Conservation (phyloP, 495 filamentous ascomycete genomes). For the Pseudevernia furfuracea region DNA sequence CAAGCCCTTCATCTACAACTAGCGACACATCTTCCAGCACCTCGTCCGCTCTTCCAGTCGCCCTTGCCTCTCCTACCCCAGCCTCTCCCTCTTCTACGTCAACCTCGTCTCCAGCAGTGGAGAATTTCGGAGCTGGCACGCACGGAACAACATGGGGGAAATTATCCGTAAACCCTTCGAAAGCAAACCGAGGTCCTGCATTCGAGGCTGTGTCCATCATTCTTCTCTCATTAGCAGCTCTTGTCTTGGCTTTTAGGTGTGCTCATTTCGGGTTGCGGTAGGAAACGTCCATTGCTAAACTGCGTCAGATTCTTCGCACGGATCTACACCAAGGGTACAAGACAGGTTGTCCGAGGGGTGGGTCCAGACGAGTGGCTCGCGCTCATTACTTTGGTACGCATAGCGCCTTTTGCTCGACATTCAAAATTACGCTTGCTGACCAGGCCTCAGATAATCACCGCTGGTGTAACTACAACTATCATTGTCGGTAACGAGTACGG, state of each 20-base stretch:
- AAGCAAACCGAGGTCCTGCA: constrained; percentile 18
- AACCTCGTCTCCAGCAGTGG: neutral
- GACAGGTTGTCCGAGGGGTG: constrained; percentile 17
- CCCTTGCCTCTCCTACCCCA: neutral
- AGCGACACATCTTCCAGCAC: neutral
- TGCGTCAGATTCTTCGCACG: constrained; percentile 18
- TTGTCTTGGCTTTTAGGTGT: constrained; percentile 21
- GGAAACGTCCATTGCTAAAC: neutral
- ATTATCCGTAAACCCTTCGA: neutral
- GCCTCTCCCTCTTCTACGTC: neutral
- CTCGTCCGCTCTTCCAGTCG: neutral
- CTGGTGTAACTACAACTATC: constrained; percentile 13
- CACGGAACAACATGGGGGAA: constrained; percentile 18
- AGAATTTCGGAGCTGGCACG: constrained; percentile 16
- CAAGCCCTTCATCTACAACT: neutral
- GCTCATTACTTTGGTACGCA: constrained; percentile 10
- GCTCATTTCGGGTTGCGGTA: neutral
- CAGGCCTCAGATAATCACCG: neutral
- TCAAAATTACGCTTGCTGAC: neutral
- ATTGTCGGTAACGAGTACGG: constrained; percentile 19
- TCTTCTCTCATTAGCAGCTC: constrained; percentile 12
- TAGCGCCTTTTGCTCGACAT: neutral
- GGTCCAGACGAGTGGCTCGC: constrained; percentile 21
- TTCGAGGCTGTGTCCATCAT: constrained; percentile 23
- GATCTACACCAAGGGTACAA: constrained; percentile 14